These are phyloP conservation scores for Linnemannia zychae DNA, from an alignment of 192 early-diverging fungal genomes.

Conservation along the genomic window DNA sequence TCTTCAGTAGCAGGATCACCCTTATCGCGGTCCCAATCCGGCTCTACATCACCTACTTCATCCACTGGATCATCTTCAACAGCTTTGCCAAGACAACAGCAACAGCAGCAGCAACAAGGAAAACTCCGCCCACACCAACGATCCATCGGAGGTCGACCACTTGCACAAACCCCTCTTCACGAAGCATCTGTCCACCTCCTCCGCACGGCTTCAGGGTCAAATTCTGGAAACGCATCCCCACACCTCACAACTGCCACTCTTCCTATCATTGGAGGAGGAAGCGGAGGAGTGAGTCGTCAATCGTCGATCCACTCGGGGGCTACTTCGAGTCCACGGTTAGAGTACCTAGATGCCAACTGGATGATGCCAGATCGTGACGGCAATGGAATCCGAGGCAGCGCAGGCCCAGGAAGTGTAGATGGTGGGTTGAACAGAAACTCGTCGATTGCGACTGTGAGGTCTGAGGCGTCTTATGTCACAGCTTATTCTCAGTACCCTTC, in stretches of 20 bases:
- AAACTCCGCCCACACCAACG: not conserved
- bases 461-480: conserved; percentile 35
- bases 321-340: conserved; percentile 12
- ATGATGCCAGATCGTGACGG: not conserved
- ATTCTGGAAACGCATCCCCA: not conserved
- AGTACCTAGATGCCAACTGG: conserved; percentile 20
- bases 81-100: not conserved
- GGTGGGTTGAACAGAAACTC: conserved; percentile 23
- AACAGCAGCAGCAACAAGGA: not conserved
- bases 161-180: conserved; percentile 34
- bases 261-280: not conserved
- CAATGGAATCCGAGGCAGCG: not conserved
- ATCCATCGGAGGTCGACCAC: conserved; percentile 20
- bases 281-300: conserved; percentile 19
- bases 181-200: conserved; percentile 31
- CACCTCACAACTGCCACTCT: not conserved
- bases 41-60: not conserved
- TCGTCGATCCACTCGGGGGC: conserved; percentile 19
- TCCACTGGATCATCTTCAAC: not conserved
- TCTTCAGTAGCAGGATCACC: not conserved
- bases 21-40: not conserved
- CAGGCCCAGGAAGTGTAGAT: not conserved
- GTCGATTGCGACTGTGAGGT: conserved; percentile 22
- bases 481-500: conserved; percentile 35
- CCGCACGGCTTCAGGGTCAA: conserved; percentile 10